Conservation (phyloP, 352 stramenopile species). For the Phytopythium chamaehyphon region DNA sequence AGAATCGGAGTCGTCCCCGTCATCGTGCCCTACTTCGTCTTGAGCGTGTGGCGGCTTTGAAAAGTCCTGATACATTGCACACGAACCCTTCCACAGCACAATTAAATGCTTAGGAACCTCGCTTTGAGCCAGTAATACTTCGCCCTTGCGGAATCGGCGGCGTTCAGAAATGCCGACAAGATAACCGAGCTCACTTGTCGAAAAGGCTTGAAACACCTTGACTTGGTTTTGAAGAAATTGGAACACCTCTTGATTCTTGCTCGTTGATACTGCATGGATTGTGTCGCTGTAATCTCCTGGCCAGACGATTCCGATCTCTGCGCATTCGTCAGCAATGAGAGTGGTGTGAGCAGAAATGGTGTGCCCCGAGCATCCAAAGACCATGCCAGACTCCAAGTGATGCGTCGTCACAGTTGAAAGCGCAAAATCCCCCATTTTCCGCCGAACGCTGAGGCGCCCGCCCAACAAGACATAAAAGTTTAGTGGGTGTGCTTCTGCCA, state of each 20-base stretch:
- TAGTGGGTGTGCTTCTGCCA: slow-evolving; percentile 53
- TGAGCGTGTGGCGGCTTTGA: slow-evolving; percentile 32
- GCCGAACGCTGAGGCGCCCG: slow-evolving; percentile 50
- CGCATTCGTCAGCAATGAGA: slow-evolving; percentile 61
- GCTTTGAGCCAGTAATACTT: slow-evolving; percentile 61
- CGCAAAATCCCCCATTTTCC: slow-evolving; percentile 55
- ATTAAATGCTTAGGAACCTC: slow-evolving; percentile 43
- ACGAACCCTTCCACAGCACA: slow-evolving; percentile 66
- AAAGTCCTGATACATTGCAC: slow-evolving; percentile 64
- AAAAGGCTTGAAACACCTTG: slow-evolving; percentile 56
- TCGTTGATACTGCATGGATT: slow-evolving; percentile 50
- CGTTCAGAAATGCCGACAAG: slow-evolving; percentile 73
- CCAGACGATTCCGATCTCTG: slow-evolving; percentile 65
- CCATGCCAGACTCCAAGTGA: slow-evolving; percentile 46
- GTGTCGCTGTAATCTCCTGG: slow-evolving; percentile 48
- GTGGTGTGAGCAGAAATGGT: slow-evolving; percentile 36
- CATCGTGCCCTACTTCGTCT: slow-evolving; percentile 7
- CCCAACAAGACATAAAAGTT: slow-evolving; percentile 67
- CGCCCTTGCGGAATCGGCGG: slow-evolving; percentile 59
- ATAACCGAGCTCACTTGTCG: slow-evolving; percentile 58
- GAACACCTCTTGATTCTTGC: slow-evolving; percentile 64
- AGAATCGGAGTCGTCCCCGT: slow-evolving; percentile 12
- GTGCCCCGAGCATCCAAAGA: slow-evolving; percentile 61
- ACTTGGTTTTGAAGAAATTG: slow-evolving; percentile 55
- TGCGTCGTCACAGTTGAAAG: slow-evolving; percentile 57